These are phyloP conservation scores for Liquidambar formosana DNA, from an alignment of 164 flowering plant species.

Conservation along the genomic window DNA sequence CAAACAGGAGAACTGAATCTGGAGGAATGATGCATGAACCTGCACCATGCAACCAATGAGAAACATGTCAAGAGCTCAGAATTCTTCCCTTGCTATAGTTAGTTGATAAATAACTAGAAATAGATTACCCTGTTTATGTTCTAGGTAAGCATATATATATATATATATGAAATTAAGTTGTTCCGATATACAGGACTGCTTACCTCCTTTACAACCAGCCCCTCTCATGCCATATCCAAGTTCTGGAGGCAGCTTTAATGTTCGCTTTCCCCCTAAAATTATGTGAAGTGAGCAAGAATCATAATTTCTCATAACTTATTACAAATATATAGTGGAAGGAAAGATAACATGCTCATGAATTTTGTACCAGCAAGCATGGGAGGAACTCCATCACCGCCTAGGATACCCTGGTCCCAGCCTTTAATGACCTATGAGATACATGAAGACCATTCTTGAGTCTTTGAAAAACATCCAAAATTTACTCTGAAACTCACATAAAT, in stretches of 20 bases:
- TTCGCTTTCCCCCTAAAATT: slow-evolving; percentile 71
- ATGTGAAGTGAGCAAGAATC: not conserved
- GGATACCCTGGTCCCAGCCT: slow-evolving; percentile 94
- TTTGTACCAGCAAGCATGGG: slow-evolving; percentile 84
- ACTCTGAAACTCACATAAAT: not conserved
- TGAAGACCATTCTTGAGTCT: not conserved
- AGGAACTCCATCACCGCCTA: slow-evolving; percentile 85
- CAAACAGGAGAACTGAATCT: slow-evolving; percentile 77
- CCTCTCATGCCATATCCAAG: slow-evolving; percentile 86
- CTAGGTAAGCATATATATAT: too few species aligned
- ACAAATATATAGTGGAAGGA: not conserved
- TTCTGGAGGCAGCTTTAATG: slow-evolving; percentile 76
- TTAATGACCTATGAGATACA: slow-evolving; percentile 59
- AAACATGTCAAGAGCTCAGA: not conserved
- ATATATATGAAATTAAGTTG: too few species aligned
- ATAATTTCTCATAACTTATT: not conserved
- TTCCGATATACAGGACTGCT: slow-evolving; percentile 1
- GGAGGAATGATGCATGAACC: slow-evolving; percentile 92
- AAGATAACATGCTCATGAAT: not conserved
- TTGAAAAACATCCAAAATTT: not conserved
- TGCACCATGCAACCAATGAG: slow-evolving; percentile 24
- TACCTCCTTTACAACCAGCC: slow-evolving; percentile 94
- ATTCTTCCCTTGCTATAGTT: not conserved
- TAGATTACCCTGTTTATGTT: too few species aligned
- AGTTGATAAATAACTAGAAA: too few species aligned